These are phyloP conservation scores for Phytopythium vexans DNA, from an alignment of 352 stramenopile genomes.

Conservation along the genomic window DNA sequence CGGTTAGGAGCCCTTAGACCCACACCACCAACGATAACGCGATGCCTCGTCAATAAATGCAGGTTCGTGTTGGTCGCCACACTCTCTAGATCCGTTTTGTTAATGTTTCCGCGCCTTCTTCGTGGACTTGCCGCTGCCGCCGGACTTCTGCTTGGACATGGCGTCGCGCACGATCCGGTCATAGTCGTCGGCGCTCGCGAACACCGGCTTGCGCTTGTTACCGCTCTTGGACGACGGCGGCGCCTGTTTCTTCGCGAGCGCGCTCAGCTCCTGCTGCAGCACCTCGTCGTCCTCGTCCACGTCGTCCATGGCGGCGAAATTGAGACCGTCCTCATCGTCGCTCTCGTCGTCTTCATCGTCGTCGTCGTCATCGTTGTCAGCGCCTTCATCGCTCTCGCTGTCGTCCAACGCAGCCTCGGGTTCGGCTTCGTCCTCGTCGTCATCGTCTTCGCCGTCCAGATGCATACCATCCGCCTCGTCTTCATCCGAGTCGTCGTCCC, in stretches of 20 bases:
- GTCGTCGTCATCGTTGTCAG: constrained; percentile 26
- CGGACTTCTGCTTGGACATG: constrained; percentile 47
- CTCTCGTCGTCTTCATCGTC: constrained; percentile 27
- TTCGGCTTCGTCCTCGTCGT: constrained; percentile 23
- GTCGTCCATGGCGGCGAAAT: constrained; percentile 22
- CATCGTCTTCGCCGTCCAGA: constrained; percentile 51
- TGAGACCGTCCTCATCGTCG: constrained; percentile 22
- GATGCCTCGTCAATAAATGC: no score
- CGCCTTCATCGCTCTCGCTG: constrained; percentile 22
- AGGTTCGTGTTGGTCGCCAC: no score
- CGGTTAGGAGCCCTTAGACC: no score
- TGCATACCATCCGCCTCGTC: constrained; percentile 36
- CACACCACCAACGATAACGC: no score
- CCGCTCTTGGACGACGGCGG: constrained; percentile 20
- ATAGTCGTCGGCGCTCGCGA: constrained; percentile 78
- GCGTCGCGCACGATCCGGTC: constrained; percentile 64
- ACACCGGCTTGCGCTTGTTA: constrained; percentile 64
- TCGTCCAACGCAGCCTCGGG: constrained; percentile 6
- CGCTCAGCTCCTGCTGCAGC: constrained; percentile 33
- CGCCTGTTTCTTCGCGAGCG: constrained; percentile 43
- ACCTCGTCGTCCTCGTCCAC: constrained; percentile 26
- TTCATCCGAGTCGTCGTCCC: constrained; percentile 52
- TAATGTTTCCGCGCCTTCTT: constrained; percentile 28
- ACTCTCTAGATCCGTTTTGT: no score
- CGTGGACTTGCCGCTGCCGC: constrained; percentile 18